A percentile compares a stretch with the other conserved stretches of the same genome.
Evolutionary conservation across 2,329 filamentous ascomycete species (phyloP).

Genomic region (Aspergillus sp.): DNA sequence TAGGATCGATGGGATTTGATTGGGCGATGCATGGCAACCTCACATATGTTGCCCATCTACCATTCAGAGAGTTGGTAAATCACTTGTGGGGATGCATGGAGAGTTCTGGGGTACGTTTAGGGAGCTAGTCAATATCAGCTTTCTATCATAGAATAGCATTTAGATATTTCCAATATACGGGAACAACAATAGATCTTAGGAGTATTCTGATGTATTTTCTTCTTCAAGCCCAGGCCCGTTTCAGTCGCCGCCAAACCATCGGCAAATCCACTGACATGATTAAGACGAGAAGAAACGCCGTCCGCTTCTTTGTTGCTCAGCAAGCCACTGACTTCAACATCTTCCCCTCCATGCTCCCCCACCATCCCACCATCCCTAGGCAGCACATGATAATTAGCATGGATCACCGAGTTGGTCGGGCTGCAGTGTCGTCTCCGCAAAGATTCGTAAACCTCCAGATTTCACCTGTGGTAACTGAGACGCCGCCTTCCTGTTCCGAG

Average conservation of each 20-base stretch:
- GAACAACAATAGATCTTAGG: neutral
- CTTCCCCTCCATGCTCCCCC: too few species aligned
- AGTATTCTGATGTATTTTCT: too few species aligned
- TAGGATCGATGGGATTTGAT: neutral
- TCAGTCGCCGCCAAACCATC: neutral
- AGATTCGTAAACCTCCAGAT: neutral
- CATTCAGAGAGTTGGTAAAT: neutral
- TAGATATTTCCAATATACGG: neutral
- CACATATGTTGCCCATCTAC: neutral
- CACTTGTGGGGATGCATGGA: slow-evolving; percentile 3
- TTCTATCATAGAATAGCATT: neutral
- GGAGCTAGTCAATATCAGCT: neutral
- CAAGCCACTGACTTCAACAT: too few species aligned
- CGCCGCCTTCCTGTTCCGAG: neutral
- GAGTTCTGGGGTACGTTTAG: neutral
- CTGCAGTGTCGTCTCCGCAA: neutral
- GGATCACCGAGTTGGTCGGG: too few species aligned
- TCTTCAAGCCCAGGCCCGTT: neutral
- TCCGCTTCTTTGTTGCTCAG: too few species aligned
- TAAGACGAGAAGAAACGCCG: too few species aligned
- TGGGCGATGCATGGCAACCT: neutral
- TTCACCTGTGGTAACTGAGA: neutral
- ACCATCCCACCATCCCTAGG: neutral
- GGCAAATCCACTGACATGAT: neutral
- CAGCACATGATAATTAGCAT: too few species aligned